These are phyloP conservation scores for Myxozyma udenii DNA, from an alignment of 805 yeast species.

Conservation along the genomic window DNA sequence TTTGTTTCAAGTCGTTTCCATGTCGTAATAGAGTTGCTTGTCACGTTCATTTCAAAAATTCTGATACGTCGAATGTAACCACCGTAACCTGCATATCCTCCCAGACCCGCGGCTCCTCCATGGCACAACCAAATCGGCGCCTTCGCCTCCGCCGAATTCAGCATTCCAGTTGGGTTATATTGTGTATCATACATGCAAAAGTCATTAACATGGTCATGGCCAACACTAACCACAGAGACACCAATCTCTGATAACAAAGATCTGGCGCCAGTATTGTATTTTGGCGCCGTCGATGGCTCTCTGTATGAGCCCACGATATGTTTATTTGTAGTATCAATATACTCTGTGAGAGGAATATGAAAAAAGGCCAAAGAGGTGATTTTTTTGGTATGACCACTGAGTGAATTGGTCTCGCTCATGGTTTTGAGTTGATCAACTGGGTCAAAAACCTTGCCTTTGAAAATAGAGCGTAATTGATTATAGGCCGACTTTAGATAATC, in stretches of 20 bases:
- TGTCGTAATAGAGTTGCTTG: conserved; percentile 49
- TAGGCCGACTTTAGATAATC: conserved; percentile 49
- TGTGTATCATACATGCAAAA: conserved; percentile 64
- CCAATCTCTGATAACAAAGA: conserved; percentile 59
- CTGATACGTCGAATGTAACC: conserved; percentile 80
- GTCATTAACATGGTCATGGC: conserved; percentile 96
- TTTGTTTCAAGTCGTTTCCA: conserved; percentile 72
- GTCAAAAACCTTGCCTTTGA: no score
- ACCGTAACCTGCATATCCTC: conserved; percentile 93
- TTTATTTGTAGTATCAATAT: conserved; percentile 43
- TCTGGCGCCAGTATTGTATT: conserved; percentile 64
- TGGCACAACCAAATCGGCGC: conserved; percentile 75
- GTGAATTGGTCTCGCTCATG: neutral
- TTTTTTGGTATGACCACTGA: neutral
- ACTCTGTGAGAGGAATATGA: conserved; percentile 93
- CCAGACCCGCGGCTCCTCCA: conserved; percentile 93
- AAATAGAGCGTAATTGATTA: conserved; percentile 32
- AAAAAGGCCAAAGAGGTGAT: conserved; percentile 73
- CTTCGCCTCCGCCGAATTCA: conserved; percentile 15
- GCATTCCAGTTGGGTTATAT: conserved; percentile 33
- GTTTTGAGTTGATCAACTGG: neutral
- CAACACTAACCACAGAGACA: conserved; percentile 72
- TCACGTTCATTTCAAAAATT: conserved; percentile 59
- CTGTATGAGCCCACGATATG: conserved; percentile 58
- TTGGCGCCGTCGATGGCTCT: conserved; percentile 81